Conservation (phyloP, 768 basidiomycete genomes). For the Trametes gibbosa region DNA sequence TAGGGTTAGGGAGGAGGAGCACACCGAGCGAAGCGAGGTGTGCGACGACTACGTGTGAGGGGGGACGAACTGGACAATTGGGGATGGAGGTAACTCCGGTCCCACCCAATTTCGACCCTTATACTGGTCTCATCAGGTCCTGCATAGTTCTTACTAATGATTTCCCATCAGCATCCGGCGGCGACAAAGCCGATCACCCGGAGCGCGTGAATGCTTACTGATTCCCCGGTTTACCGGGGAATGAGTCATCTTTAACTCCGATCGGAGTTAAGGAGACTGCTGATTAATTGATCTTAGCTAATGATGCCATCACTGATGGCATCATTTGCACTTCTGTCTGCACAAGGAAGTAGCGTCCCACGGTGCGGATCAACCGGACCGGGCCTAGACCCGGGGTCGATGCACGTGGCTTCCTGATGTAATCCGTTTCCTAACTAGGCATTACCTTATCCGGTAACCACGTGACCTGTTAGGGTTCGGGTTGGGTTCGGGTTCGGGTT, state of each 20-base stretch:
- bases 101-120: background rate
- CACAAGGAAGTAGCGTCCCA: no score
- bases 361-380: no score
- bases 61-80: background rate
- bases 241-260: no score
- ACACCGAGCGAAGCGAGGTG: background rate
- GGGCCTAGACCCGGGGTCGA: no score
- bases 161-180: background rate
- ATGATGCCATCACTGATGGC: no score
- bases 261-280: no score
- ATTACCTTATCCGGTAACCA: background rate
- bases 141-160: background rate
- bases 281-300: no score
- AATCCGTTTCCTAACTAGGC: background rate
- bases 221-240: no score
- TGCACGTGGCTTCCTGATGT: background rate
- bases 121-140: background rate
- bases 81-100: background rate
- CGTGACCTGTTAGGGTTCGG: background rate
- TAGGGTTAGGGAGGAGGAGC: background rate
- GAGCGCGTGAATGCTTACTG: background rate
- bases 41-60: background rate
- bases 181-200: background rate
- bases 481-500: conserved; percentile 5
- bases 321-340: no score